phyloP scores from a whole-genome alignment of 306 rosid genomes.

The Medicago lupulina region DNA sequence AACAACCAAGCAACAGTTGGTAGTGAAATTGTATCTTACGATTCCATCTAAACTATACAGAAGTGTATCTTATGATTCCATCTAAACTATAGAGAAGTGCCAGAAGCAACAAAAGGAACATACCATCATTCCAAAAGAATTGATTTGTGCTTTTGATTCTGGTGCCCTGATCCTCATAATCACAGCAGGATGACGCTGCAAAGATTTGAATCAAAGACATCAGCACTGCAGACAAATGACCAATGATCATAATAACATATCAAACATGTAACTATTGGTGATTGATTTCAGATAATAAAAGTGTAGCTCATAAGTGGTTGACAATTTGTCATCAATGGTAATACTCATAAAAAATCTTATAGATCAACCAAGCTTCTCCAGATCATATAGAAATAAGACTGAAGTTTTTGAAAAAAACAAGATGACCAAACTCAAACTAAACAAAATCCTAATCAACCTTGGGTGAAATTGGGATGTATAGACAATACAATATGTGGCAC shows the following conservation, averaged over 20 bases:
- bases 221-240: slow-evolving; percentile 16
- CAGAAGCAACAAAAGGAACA: slow-evolving; percentile 30
- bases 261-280: neutral
- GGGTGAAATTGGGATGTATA: neutral
- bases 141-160: slow-evolving; percentile 85
- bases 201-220: slow-evolving; percentile 35
- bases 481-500: neutral
- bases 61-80: neutral
- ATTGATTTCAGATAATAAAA: slow-evolving; percentile 13
- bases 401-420: neutral
- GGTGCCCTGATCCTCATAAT: slow-evolving; percentile 96
- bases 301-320: neutral
- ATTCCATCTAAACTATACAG: no score
- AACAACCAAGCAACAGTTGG: neutral
- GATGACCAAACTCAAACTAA: neutral
- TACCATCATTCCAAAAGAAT: slow-evolving; percentile 95
- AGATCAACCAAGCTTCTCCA: no score
- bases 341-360: no score
- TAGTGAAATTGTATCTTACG: slow-evolving; percentile 3
- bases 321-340: neutral
- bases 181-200: slow-evolving; percentile 96
- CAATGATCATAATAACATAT: slow-evolving; percentile 14
- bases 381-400: no score
- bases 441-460: slow-evolving; percentile 17
- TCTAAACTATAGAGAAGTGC: slow-evolving; percentile 1